These are phyloP conservation scores for Xylariaceae sp. DNA, from an alignment of 2,329 filamentous ascomycete species.

Conservation along the genomic window DNA sequence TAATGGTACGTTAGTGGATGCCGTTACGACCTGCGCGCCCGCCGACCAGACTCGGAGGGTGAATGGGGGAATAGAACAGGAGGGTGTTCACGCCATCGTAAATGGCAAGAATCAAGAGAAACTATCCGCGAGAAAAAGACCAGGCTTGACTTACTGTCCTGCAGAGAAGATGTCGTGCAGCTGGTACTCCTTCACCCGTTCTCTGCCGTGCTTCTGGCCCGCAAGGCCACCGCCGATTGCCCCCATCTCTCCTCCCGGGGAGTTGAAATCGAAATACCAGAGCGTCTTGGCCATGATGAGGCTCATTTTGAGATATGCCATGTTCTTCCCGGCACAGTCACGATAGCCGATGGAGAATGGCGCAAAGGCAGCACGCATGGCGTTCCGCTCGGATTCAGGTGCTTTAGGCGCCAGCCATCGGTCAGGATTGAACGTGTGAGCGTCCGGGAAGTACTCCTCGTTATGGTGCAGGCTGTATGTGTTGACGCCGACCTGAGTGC, in stretches of 20 bases:
- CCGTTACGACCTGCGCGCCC: no score
- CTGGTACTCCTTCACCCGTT: constrained; percentile 1
- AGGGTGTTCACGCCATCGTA: no score
- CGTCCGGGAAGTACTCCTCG: constrained; percentile 1
- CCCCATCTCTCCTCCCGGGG: background rate
- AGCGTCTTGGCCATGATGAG: background rate
- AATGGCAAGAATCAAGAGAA: background rate
- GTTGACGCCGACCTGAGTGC: constrained; percentile 3
- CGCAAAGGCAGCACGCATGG: background rate
- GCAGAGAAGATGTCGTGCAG: background rate
- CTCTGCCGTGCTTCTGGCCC: background rate
- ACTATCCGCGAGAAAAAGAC: background rate
- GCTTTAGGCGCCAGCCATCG: constrained; percentile 1
- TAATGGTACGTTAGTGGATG: no score
- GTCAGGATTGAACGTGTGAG: background rate
- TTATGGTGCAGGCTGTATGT: constrained; percentile 4
- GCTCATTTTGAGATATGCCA: background rate
- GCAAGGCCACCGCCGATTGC: background rate
- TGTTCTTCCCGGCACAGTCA: constrained; percentile 1
- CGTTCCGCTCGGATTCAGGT: background rate
- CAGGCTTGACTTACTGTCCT: background rate
- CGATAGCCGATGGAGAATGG: background rate
- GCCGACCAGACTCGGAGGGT: no score
- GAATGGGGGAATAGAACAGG: no score
- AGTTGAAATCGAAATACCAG: constrained; percentile 1